A percentile compares a stretch with the other conserved stretches of the same genome.
Conservation (phyloP, 257 asterid species). For the Anisodus acutangulus region DNA sequence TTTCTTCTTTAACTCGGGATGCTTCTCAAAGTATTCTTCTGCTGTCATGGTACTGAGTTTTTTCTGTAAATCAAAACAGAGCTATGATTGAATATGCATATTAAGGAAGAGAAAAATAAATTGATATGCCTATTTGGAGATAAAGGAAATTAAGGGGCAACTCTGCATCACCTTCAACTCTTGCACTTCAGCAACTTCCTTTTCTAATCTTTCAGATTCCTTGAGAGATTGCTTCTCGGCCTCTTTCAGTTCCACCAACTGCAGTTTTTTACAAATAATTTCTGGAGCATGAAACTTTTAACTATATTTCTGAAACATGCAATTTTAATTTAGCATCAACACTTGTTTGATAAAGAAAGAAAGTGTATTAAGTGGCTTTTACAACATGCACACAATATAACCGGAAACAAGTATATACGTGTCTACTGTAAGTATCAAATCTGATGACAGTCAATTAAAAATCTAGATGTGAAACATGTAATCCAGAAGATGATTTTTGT, state of each 20-base stretch:
- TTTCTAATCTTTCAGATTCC: constrained; percentile 86
- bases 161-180: constrained; percentile 66
- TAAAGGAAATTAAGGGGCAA: background rate
- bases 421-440: background rate
- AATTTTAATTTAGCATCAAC: background rate
- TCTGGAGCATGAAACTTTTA: constrained; percentile 1
- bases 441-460: background rate
- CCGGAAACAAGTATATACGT: background rate
- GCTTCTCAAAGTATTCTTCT: constrained; percentile 90
- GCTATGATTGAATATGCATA: background rate
- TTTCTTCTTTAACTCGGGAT: constrained; percentile 88
- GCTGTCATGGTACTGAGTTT: constrained; percentile 94
- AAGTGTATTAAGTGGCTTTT: background rate
- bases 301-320: background rate
- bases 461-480: background rate
- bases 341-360: too few relatives aligned
- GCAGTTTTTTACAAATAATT: constrained; percentile 34
- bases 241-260: constrained; percentile 93
- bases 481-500: constrained; percentile 14
- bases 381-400: background rate
- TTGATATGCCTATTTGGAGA: background rate
- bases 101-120: background rate
- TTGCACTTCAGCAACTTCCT: constrained; percentile 85
- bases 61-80: constrained; percentile 54
- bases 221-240: constrained; percentile 76